A percentile compares a stretch with the other conserved stretches of the same genome.
These are phyloP conservation scores for Lentinula aciculospora DNA, from an alignment of 768 basidiomycete species.

Conservation along the genomic window DNA sequence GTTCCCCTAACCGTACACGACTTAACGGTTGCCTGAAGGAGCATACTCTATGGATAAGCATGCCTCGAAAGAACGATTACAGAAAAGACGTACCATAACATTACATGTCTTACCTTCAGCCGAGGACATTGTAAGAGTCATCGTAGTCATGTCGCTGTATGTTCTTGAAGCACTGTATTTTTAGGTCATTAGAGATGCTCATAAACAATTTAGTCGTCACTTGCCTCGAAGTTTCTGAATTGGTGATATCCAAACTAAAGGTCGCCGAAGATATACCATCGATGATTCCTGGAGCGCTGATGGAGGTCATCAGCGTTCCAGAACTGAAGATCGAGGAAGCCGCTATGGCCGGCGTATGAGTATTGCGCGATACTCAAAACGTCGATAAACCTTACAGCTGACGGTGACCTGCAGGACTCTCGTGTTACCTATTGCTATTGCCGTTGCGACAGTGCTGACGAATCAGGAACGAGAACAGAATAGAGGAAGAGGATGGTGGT, in stretches of 20 bases:
- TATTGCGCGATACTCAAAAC: too few relatives aligned
- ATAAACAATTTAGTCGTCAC: too few relatives aligned
- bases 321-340: neutral
- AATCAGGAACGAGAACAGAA: neutral
- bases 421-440: neutral
- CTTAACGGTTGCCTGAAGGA: conserved; percentile 83
- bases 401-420: neutral
- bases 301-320: neutral
- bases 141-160: neutral
- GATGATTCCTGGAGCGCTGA: neutral
- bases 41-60: conserved; percentile 74
- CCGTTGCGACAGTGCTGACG: neutral
- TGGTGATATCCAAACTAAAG: neutral
- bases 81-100: neutral
- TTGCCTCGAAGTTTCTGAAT: neutral
- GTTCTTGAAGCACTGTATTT: neutral
- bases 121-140: neutral
- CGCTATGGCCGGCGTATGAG: neutral
- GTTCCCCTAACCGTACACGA: conserved; percentile 88
- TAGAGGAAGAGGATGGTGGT: too few relatives aligned
- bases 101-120: neutral
- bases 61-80: neutral
- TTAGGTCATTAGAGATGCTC: too few relatives aligned
- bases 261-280: neutral
- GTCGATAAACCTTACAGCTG: neutral